Base-by-base conservation (phyloP, 331 rosid genomes). In the Erythrophleum ivorense region DNA sequence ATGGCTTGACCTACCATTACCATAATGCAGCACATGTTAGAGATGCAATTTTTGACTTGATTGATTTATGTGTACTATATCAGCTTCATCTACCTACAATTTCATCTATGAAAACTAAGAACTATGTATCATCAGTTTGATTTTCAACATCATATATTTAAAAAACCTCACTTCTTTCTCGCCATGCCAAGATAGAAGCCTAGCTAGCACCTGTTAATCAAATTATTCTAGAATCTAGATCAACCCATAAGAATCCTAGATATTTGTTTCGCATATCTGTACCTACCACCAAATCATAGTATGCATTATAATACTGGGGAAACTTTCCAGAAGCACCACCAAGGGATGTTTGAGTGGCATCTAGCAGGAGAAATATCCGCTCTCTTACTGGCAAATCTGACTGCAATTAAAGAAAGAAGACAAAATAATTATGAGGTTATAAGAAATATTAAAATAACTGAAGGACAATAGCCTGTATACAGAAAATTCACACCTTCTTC, bases 261-360 rank as follows among this genome's bases (percentile, higher is more conserved):
- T 57, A 77, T 34, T 19, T 59, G 40, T 54, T 52, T 80, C 75
- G 40, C 59, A 55, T 62, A 70, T 76, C 50, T 85, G 79, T 77
- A 85, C 98, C 54, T 90, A 95, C 99, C 99, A 95, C 98, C 87
- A 95, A 88, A 38, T 95, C 98, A 69, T 91, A 92, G 80, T 93
- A 95, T 72, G 98, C 97, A 76, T 80, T 85, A 84, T 95, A 95
- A 85, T 95, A 95, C 86, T 93, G 94, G 7, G 98, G 97, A 85
- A 88, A 95, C 85, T 91, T 95, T 88, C 97, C 99, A 65, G 99
- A 88, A 86, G 94, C 97, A 84, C 99, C 99, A 18, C 98, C 99
- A 84, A 92, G 92, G 79, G 98, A 94, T 83, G 99, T 92, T 83
- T 95, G 99, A 60, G 97, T 95, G 66, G 99, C 99, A 89, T 95